A percentile compares a stretch with the other conserved stretches of the same genome.
Evolutionary conservation across 169 alveolate species (phyloP).

Genomic region (Plasmodium sp.): DNA sequence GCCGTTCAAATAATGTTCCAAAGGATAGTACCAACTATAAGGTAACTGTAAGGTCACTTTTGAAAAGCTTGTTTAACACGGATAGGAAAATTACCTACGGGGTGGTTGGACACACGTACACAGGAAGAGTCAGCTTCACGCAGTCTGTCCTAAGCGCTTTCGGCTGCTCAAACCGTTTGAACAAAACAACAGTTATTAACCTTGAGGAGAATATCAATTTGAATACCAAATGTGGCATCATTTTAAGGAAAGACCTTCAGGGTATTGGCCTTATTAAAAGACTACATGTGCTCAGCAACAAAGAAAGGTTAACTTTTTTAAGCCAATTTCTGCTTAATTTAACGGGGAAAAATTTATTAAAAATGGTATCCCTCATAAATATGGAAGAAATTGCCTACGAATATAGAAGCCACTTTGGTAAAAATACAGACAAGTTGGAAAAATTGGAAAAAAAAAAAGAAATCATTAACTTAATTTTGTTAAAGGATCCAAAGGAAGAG

Average conservation of each 20-base stretch:
- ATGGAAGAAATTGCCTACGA: background rate
- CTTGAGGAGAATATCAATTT: conserved; percentile 31
- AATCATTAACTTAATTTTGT: background rate
- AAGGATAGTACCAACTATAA: conserved; percentile 12
- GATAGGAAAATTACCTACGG: conserved; percentile 42
- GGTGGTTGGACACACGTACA: conserved; percentile 56
- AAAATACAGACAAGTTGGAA: background rate
- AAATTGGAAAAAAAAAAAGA: conserved; percentile 23
- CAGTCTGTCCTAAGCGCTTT: conserved; percentile 10
- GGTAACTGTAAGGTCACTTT: background rate
- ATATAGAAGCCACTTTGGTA: background rate
- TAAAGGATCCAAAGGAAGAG: background rate
- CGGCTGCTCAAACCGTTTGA: background rate
- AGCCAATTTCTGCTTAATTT: conserved; percentile 17
- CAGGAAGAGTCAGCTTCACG: conserved; percentile 54
- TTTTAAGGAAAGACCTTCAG: conserved; percentile 28
- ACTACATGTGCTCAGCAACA: conserved; percentile 11
- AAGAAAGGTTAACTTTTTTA: conserved; percentile 19
- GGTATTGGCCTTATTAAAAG: conserved; percentile 48
- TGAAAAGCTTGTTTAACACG: background rate
- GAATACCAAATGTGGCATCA: conserved; percentile 28
- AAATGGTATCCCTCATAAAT: background rate
- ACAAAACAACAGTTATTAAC: background rate
- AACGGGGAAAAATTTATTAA: conserved; percentile 20
- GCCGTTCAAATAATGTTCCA: background rate